These are phyloP conservation scores for Scopulariopsis brevicaulis DNA, from an alignment of 2,329 filamentous ascomycete genomes.

Conservation along the genomic window DNA sequence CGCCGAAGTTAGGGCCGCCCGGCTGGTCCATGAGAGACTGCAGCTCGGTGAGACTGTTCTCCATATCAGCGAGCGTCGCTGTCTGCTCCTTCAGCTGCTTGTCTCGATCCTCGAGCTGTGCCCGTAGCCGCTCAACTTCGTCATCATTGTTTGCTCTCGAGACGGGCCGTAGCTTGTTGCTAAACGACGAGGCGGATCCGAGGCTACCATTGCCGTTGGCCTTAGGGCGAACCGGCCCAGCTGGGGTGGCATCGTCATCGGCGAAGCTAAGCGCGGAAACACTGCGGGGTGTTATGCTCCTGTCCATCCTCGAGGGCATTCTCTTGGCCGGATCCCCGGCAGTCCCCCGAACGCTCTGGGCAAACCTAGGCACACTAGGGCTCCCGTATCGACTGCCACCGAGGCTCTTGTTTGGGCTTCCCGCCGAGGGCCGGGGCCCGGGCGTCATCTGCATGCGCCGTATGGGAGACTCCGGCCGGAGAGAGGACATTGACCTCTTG, in stretches of 20 bases:
- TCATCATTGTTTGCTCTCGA: constrained; percentile 54
- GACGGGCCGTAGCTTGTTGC: constrained; percentile 37
- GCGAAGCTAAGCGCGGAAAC: constrained; percentile 46
- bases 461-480: constrained; percentile 80
- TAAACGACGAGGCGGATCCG: constrained; percentile 43
- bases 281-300: constrained; percentile 41
- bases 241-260: constrained; percentile 47
- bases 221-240: constrained; percentile 37
- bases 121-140: constrained; percentile 61
- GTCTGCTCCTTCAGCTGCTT: constrained; percentile 83
- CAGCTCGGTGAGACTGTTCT: constrained; percentile 73
- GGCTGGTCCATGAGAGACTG: constrained; percentile 53
- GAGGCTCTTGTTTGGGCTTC: constrained; percentile 38
- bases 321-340: constrained; percentile 51
- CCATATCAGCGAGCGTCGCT: constrained; percentile 76
- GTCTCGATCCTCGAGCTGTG: constrained; percentile 73
- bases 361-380: constrained; percentile 42
- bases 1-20: constrained; percentile 4
- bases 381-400: constrained; percentile 22
- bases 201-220: constrained; percentile 40
- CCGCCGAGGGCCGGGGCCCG: constrained; percentile 42
- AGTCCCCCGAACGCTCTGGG: constrained; percentile 51
- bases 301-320: constrained; percentile 17
- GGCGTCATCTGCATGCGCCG: constrained; percentile 56
- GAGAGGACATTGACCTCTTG: constrained; percentile 54